phyloP scores from a whole-genome alignment of 2,329 filamentous ascomycete genomes.

The Penicillium crustosum region DNA sequence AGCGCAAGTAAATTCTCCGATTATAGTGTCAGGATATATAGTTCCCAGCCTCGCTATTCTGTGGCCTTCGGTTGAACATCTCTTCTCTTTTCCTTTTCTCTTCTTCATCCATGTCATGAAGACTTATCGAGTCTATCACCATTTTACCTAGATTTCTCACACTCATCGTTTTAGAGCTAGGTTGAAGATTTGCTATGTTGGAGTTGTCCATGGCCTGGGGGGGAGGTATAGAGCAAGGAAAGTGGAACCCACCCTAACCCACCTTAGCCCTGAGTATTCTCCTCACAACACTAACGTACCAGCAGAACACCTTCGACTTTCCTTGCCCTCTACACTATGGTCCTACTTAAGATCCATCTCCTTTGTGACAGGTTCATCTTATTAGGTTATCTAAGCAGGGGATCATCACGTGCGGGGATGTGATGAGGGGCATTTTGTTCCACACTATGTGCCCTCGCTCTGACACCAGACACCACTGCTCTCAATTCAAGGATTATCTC shows the following conservation, averaged over 20 bases:
- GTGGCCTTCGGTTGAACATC: neutral
- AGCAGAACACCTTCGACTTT: neutral
- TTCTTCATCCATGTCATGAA: neutral
- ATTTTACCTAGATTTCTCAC: neutral
- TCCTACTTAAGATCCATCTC: neutral
- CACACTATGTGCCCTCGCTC: conserved; percentile 8
- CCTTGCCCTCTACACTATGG: no score
- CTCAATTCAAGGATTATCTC: neutral
- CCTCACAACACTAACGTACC: neutral
- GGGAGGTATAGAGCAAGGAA: neutral
- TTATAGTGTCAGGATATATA: conserved; percentile 14
- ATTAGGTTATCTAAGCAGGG: conserved; percentile 10
- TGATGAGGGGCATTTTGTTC: conserved; percentile 22
- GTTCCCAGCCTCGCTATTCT: neutral
- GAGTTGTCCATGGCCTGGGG: neutral
- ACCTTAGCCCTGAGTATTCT: neutral
- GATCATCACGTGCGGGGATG: conserved; percentile 16
- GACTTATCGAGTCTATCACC: no score
- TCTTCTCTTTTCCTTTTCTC: neutral
- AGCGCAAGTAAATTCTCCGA: conserved; percentile 14
- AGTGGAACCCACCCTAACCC: neutral
- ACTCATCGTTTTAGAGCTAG: neutral
- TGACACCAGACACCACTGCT: conserved; percentile 6
- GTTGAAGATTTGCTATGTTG: neutral
- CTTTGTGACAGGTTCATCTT: neutral